A percentile compares a stretch with the other conserved stretches of the same genome.
phyloP scores from a whole-genome alignment of 2,329 filamentous ascomycete species.

The Lizonia empirigonia region DNA sequence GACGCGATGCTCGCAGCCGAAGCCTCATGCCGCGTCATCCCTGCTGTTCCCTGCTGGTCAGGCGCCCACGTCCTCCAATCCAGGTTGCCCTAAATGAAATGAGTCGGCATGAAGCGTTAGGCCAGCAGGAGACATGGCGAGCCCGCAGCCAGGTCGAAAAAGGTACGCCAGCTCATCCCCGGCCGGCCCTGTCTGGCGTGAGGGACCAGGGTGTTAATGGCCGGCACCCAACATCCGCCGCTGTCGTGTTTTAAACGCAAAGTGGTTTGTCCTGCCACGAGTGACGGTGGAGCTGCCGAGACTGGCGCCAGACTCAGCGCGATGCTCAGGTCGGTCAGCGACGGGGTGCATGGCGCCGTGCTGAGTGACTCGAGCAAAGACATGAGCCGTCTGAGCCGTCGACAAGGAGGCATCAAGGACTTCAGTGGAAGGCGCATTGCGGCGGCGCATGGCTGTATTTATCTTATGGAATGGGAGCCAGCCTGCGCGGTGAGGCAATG shows the following conservation, averaged over 20 bases:
- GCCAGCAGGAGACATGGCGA: conserved; percentile 19
- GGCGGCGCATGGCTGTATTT: conserved; percentile 14
- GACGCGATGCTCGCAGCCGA: conserved; percentile 32
- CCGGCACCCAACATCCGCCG: conserved; percentile 40
- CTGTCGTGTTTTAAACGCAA: conserved; percentile 41
- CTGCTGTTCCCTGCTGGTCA: conserved; percentile 24
- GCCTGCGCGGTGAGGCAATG: conserved; percentile 28
- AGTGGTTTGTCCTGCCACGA: conserved; percentile 42
- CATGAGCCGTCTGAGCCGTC: conserved; percentile 11
- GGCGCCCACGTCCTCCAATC: conserved; percentile 14
- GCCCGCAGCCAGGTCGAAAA: conserved; percentile 34
- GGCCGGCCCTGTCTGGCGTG: conserved; percentile 20
- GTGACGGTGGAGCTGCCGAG: conserved; percentile 34
- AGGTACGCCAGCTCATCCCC: conserved; percentile 39
- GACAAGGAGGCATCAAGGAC: background rate
- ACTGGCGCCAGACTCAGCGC: conserved; percentile 34
- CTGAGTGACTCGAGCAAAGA: conserved; percentile 13
- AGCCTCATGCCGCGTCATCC: conserved; percentile 21
- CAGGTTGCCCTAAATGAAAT: conserved; percentile 4
- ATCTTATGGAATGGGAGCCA: conserved; percentile 28
- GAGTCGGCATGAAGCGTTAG: conserved; percentile 16
- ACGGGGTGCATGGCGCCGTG: conserved; percentile 26
- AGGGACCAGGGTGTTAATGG: conserved; percentile 21
- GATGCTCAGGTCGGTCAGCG: conserved; percentile 32
- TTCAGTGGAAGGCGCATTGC: conserved; percentile 5